Evolutionary conservation across 148 eudicot genomes (phyloP), one percentile per base, ranked within the genome.

Genomic region (Chenopodium berlandieri): DNA sequence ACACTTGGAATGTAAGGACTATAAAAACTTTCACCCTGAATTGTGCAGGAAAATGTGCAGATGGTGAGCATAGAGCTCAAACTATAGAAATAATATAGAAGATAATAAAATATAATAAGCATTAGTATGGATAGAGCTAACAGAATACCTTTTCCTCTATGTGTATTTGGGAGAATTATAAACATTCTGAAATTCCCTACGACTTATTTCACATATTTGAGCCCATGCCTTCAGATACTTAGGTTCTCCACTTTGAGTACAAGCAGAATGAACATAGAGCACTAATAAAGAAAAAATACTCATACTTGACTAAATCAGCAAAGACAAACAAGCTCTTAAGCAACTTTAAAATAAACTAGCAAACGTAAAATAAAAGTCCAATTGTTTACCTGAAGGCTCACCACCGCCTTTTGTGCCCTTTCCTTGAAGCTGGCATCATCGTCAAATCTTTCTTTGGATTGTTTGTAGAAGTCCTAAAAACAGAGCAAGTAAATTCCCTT

Each of bases 1-100:
- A 89, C 92, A 17, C 80, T 78, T 34, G 91, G 86, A 82, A 95
- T 95, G 85, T 82, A 92, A 6, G 97, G 97, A 82, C 92, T 92
- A 82, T 95, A 95, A 75, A 93, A 95, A 88, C 98, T 95, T 69
- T 95, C 98, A 23, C 98, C 98, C 98, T 95, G 82, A 63, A 2
- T 44, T 20, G 74, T 32, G 22, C 78, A 72, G 31, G 10, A 32
- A 48, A 20, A 5, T 7, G 23, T 30, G n/a, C 40, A 60, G 34
- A 77, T 40, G 40, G 7, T 72, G 25, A 81, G 23, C 67, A 23
- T 50, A 8, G 46, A 34, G 30, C 20, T 31, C 17, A 46, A 34
- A 52, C 25, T 17, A 58, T 6, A 44, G 9, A 63, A 32, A 47
- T 3, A 3, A 32, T 8, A 3, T 47, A 47, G 9, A 47, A 47